Base-by-base conservation (phyloP, 495 filamentous ascomycete species). In the Neurospora hispaniola region DNA sequence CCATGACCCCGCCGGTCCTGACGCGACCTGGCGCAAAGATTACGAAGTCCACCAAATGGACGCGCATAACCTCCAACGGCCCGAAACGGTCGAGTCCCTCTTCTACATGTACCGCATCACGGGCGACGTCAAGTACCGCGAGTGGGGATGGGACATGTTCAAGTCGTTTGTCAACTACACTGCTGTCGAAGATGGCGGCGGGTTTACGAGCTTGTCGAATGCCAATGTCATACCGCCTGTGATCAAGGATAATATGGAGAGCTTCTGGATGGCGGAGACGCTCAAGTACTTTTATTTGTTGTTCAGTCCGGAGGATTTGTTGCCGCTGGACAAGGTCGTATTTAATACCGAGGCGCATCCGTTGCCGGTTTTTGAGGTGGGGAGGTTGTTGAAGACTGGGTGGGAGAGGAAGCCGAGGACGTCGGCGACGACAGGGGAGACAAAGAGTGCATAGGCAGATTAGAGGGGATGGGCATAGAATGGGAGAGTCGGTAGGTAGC, bases 81-180 rank as follows among this genome's bases (percentile, higher is more conserved):
- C 96, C 6, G 96, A 98, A 81, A 97, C 96, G 0, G 89, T 98
- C 59, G 96, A 98, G 81, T 94, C 91, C 71, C 84, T 99, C 69
- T 94, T 98, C 80, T 96, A 98, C 82, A 96, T 99, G 94, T 99
- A 95, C 91, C 90, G 96, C 71, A 95, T 99, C 79, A 99, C 96
- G 20, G 94, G 93, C 40, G 94, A 99, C 73, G 85, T 87, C 38
- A 93, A 88, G 74, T 99, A 99, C 80, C 89, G 96, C 16, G 88
- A 97, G 74, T 98, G 96, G 96, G 96, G 96, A 9, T 99, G 96
- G 96, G 90, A 96, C 74, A 98, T 98, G 88, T 99, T 99, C 84
- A 90, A 94, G 82, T 88, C 90, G 1, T 98, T 99, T 80, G 84
- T 94, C 78, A 89, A 91, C 74, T 88, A 97, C 80, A 96, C 92